Base-by-base conservation (phyloP, 2,329 filamentous ascomycete species). In the Aspergillus thermomutatus region DNA sequence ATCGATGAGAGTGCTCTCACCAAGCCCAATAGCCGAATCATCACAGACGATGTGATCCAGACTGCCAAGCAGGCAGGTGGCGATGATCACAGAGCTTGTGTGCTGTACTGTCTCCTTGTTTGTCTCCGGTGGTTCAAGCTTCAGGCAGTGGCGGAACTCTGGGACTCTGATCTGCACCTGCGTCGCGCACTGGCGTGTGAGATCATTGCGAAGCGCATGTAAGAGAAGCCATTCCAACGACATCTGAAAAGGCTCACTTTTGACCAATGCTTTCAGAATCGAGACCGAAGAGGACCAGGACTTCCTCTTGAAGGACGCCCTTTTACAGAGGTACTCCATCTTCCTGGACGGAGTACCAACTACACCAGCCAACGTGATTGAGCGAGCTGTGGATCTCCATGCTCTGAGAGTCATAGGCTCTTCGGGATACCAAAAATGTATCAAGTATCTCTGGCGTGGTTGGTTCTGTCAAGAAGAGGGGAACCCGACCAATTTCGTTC, bases 381-480 rank as follows among this genome's bases (percentile, higher is more conserved):
- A 99, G 74, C 90, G 91, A 68, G 91, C 94, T 0, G 92, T 97
- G 37, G 94, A 99, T 67, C 77, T 97, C 26, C 94, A 99, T 71
- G 91, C 93, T 1, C 80, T 97, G 48, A 82, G 84, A 14, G 87
- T 99, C 49, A 97, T 97, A 60, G 91, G 91, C 2, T 93, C 90
- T 0, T 92, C 91, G 0, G 93, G 94, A 26, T 99, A 97, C 73
- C 94, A 97, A 66, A 96, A 95, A 77, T 97, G 93, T 70, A 91
- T 97, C 67, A 85, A 83, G 60, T 91, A 95, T 69, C 86, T 99
- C 8, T 99, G 94, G 94, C 86, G 87, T 60, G 94, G 94, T 23
- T 99, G 94, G 94, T 80, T 97, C 8, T 87, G 96, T n/a, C 94
- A 99, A 72, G 91, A 97, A 64, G 92, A 97, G 66, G 83, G 92